Base-by-base conservation (phyloP, 2,329 filamentous ascomycete genomes). In the Penicillium verrucosum region DNA sequence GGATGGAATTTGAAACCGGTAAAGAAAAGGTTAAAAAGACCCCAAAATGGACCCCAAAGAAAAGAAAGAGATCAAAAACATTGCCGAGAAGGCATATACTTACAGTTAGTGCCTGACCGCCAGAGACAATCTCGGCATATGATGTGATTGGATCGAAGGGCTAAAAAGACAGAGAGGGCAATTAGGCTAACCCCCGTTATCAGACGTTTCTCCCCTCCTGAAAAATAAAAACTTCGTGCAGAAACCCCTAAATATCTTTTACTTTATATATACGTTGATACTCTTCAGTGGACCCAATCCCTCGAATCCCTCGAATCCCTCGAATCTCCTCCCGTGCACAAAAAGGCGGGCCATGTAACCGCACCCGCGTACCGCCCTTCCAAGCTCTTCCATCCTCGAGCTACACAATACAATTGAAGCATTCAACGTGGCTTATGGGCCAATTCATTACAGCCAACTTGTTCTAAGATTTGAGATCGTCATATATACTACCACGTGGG, bases 311-410 rank as follows among this genome's bases (percentile, higher is more conserved):
- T 42, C 21, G 40, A 42, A 25, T 25, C 18, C 29, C 44, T 52
- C 59, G 51, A 61, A 59, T 54, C 56, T 32, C 37, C 47, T 46
- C 59, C 62, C 62, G 62, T 59, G 58, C 62, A 54, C 57, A 48
- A 37, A 59, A 55, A 57, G 54, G 44, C 58, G 47, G 51, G 50
- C 47, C 51, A 60, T 66, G 61, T 65, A 59, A 61, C 61, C 58
- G 59, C 44, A 58, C 56, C 56, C 51, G 46, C 29, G 36, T 29
- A 38, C 41, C 54, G 37, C 52, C 51, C 54, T 54, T 44, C 50
- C 49, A 46, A 53, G 43, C 57, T 56, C 51, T 56, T 50, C 55
- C 54, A 55, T 36, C 43, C 23, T 11, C 56, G 54, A 55, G 52
- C 49, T 51, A 32, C 52, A 25, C 36, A 21, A 23, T 30, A 42